Evolutionary conservation across 352 stramenopile genomes (phyloP), one percentile per base, ranked within the genome.

Genomic region (Pythium aquatile): DNA sequence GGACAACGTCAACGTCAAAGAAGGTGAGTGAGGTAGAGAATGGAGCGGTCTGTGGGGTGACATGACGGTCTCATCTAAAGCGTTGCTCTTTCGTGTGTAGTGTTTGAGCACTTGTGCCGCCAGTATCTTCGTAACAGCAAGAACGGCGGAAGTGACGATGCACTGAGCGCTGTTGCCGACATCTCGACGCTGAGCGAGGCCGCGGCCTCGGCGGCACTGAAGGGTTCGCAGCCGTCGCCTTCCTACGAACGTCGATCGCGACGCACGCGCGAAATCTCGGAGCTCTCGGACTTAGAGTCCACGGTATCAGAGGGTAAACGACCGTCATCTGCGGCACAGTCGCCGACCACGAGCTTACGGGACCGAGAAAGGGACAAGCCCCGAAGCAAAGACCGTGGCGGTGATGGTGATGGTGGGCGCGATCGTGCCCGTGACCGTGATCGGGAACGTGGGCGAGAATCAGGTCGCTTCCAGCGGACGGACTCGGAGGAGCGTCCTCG

Each of bases 1-100:
- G 59, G 81, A 87, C 68, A 90, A 90, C 55, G 66, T 87, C 58
- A 90, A 90, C 56, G 81, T 90, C 13, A 78, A 83, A 44, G 76
- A 87, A 84, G 77, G 75, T 83, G n/a, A 6, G 55, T 48, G 39
- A 16, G n/a, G 39, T 24, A 24, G 20, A 24, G 20, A 24, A 24
- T 2, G 39, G 39, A 47, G 39, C 11, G 56, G 30, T 65, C 13
- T 61, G 37, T 24, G 20, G 20, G 20, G 20, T 24, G 20, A 24
- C 0, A 24, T 24, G 20, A 24, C 20, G 20, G 20, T 24, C 20
- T 24, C 20, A 24, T 24, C 20, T 24, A 24, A 24, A 16, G 13
- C 8, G 5, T 10, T 58, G 20, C 9, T 9, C 5, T 28, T 5
- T 5, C 11, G 37, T 44, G 37, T 17, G 9, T 28, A 82, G 79